A percentile compares a stretch with the other conserved stretches of the same genome.
phyloP scores from a whole-genome alignment of 495 filamentous ascomycete species.

The Choiromyces venosus region DNA sequence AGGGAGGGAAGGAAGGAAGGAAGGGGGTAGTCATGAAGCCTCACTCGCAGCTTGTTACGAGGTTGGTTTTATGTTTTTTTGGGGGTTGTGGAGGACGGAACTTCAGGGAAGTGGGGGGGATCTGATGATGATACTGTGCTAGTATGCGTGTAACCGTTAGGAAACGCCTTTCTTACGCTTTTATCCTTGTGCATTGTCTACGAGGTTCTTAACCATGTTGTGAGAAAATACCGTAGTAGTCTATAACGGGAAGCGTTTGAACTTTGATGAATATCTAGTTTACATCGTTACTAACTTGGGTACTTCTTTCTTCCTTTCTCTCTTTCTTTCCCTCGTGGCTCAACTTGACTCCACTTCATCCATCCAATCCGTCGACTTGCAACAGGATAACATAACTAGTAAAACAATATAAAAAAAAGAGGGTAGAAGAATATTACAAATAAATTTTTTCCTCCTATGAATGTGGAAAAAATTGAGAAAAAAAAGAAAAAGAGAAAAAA shows the following conservation, averaged over 20 bases:
- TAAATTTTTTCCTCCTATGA: not conserved
- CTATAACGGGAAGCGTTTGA: not conserved
- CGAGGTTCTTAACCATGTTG: too few species aligned
- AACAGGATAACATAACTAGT: not conserved
- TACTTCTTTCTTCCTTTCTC: not conserved
- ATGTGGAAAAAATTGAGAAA: not conserved
- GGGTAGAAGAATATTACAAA: not conserved
- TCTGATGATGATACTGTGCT: too few species aligned
- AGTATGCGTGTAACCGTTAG: not conserved
- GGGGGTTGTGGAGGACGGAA: not conserved
- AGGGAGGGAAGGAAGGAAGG: not conserved
- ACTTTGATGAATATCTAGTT: not conserved
- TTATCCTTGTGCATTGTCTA: not conserved
- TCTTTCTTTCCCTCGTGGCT: too few species aligned
- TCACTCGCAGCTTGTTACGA: slow-evolving; percentile 23
- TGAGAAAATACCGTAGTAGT: too few species aligned
- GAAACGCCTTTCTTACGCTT: not conserved
- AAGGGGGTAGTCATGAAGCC: slow-evolving; percentile 13
- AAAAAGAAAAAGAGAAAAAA: not conserved
- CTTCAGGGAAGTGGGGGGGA: not conserved
- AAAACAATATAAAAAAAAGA: not conserved
- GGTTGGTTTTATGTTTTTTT: not conserved
- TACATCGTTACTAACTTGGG: not conserved
- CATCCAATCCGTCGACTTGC: not conserved
- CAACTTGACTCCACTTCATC: not conserved